Evolutionary conservation across 1,284 basidiomycete genomes (phyloP).

Genomic region (Inonotus obliquus): DNA sequence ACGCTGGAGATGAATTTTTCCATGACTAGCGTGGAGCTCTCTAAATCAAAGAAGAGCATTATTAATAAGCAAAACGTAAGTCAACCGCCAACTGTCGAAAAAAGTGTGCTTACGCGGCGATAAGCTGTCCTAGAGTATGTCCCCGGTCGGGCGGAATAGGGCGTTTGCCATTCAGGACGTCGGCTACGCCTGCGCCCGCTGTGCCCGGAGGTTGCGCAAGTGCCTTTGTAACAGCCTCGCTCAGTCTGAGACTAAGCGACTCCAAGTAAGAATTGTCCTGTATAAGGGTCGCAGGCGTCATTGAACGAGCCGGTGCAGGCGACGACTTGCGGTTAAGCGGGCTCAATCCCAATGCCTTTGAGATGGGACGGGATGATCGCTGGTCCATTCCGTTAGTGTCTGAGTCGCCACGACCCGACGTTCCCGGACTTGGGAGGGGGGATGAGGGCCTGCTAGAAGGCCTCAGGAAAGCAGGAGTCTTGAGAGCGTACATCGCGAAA

Average conservation of each 20-base stretch:
- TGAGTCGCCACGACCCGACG: slow-evolving; percentile 36
- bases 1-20: slow-evolving; percentile 58
- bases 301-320: slow-evolving; percentile 31
- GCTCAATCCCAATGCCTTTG: slow-evolving; percentile 49
- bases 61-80: slow-evolving; percentile 16
- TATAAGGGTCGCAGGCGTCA: slow-evolving; percentile 44
- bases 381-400: slow-evolving; percentile 32
- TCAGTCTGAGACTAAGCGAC: slow-evolving; percentile 66
- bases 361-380: slow-evolving; percentile 43
- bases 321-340: slow-evolving; percentile 49
- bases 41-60: slow-evolving; percentile 34
- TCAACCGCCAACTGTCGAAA: neutral
- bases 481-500: slow-evolving; percentile 51
- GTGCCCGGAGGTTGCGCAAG: slow-evolving; percentile 49
- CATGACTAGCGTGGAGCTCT: slow-evolving; percentile 59
- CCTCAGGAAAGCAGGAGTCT: slow-evolving; percentile 61
- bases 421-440: slow-evolving; percentile 38
- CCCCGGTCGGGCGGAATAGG: slow-evolving; percentile 70
- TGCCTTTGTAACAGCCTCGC: slow-evolving; percentile 75
- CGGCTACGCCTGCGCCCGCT: slow-evolving; percentile 43
- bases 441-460: slow-evolving; percentile 60
- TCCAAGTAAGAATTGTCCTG: slow-evolving; percentile 78
- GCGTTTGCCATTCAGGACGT: slow-evolving; percentile 55
- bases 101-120: slow-evolving; percentile 52
- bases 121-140: slow-evolving; percentile 55